A percentile compares a stretch with the other conserved stretches of the same genome.
Evolutionary conservation across 768 basidiomycete species (phyloP).

Genomic region (Xerocomus brunneocitrinus): DNA sequence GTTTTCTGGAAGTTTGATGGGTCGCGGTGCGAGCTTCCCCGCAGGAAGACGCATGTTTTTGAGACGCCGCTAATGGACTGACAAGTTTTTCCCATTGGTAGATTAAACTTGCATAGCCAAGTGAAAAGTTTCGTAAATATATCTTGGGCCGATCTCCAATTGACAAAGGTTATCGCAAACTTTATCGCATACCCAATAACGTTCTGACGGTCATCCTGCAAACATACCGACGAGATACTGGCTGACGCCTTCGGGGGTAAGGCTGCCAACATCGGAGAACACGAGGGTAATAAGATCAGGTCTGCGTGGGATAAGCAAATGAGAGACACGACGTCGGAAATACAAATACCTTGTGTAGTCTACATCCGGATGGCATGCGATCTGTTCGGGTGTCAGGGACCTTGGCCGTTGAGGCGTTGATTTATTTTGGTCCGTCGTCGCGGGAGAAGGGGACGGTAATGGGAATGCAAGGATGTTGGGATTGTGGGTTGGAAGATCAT

Average conservation of each 20-base stretch:
- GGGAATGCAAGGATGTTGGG: conserved; percentile 71
- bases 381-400: conserved; percentile 75
- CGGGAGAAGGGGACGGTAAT: conserved; percentile 24
- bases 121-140: conserved; percentile 14
- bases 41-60: conserved; percentile 15
- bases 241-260: conserved; percentile 90
- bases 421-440: conserved; percentile 1
- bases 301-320: conserved; percentile 39
- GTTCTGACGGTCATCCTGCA: conserved; percentile 48
- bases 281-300: conserved; percentile 93
- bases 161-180: conserved; percentile 36
- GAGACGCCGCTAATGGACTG: conserved; percentile 9
- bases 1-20: conserved; percentile 14
- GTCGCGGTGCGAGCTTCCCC: conserved; percentile 3
- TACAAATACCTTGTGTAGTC: conserved; percentile 82
- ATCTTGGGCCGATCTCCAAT: conserved; percentile 18
- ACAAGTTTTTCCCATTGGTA: conserved; percentile 7
- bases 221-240: conserved; percentile 96
- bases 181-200: conserved; percentile 22
- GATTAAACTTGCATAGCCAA: conserved; percentile 11
- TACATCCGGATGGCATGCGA: conserved; percentile 78
- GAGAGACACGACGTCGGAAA: conserved; percentile 1
- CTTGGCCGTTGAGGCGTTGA: conserved; percentile 8
- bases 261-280: conserved; percentile 89
- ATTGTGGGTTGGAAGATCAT: conserved; percentile 82